Conservation (phyloP, 495 filamentous ascomycete species). For the Amniculicola lignicola region DNA sequence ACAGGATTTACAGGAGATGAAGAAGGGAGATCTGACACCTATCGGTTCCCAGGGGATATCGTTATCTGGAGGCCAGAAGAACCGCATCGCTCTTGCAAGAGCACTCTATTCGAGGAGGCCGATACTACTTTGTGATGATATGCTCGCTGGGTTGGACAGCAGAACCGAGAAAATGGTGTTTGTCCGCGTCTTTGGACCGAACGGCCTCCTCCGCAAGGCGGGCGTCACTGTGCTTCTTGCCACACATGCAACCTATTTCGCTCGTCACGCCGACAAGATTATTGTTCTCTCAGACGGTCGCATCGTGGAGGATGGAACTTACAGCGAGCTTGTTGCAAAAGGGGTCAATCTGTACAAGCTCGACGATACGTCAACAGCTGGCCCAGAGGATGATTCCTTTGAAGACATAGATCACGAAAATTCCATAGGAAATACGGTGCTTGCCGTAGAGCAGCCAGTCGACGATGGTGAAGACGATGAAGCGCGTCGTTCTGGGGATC, state of each 20-base stretch:
- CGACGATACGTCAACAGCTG: background rate
- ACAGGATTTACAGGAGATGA: slow-evolving; percentile 19
- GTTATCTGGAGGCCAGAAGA: slow-evolving; percentile 30
- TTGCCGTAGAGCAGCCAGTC: background rate
- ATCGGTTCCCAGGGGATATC: slow-evolving; percentile 26
- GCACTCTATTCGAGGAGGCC: slow-evolving; percentile 39
- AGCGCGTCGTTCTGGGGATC: slow-evolving; percentile 20
- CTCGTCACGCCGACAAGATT: slow-evolving; percentile 25
- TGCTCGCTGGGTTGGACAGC: slow-evolving; percentile 43
- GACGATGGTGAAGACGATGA: slow-evolving; percentile 15
- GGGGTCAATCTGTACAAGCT: slow-evolving; percentile 7
- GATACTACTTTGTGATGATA: slow-evolving; percentile 42
- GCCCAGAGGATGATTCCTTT: background rate
- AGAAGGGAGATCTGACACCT: slow-evolving; percentile 20
- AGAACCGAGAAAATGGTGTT: slow-evolving; percentile 42
- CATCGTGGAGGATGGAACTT: slow-evolving; percentile 32
- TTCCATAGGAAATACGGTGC: background rate
- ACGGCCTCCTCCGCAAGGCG: slow-evolving; percentile 41
- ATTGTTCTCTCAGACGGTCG: slow-evolving; percentile 14
- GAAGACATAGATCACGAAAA: background rate
- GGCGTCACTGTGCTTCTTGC: slow-evolving; percentile 45
- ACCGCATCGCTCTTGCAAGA: slow-evolving; percentile 38
- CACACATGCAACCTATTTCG: slow-evolving; percentile 33
- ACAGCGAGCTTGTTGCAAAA: slow-evolving; percentile 1
- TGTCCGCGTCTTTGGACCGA: slow-evolving; percentile 42